Evolutionary conservation across 306 rosid genomes (phyloP), one percentile per base, ranked within the genome.

Genomic region (Cajanus cajan): DNA sequence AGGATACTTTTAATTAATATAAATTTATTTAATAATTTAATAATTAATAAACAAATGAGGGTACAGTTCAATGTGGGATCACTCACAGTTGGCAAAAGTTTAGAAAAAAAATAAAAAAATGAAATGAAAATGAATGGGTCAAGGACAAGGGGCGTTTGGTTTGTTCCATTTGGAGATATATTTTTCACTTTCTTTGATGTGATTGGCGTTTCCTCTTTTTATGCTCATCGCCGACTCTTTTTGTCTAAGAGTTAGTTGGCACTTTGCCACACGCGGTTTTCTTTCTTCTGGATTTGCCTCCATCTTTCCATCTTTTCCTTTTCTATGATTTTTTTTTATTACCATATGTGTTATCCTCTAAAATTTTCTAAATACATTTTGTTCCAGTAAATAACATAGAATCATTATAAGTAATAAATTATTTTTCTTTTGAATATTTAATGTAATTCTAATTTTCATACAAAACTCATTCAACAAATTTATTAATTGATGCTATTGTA

Each of bases 241-340:
- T 74, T 55, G 80, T 67, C 79, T 10, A 16, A 7, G 15, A 36
- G 50, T 19, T 69, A 9, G 73, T 75, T 82, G 81, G 78, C 62
- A 5, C 18, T 68, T 48, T 25, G 82, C 50, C 45, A 68, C 0
- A 68, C 77, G 52, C 73, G 78, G 50, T 68, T 82, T 81, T 81
- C 19, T 55, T 65, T 73, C 55, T 22, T 33, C 7, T 39, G 4
- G 11, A 64, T 80, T 51, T 0, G 1, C 16, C 8, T 52, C 14
- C 3, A 22, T 0, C 61, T 14, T 52, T 16, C 61, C 2, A 52
- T 8, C 0, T 11, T 16, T 52, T 19, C 14, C 6, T 18, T 52
- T 11, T n/a, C n/a, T n/a, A n/a, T n/a, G n/a, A n/a, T n/a, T n/a
- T n/a, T n/a, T n/a, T n/a, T n/a, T n/a, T n/a, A n/a, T n/a, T n/a